Percentiles rank a stretch among this genome's conserved stretches.
phyloP scores from a whole-genome alignment of 2,329 filamentous ascomycete genomes.

The Drechslerella dactyloides region DNA sequence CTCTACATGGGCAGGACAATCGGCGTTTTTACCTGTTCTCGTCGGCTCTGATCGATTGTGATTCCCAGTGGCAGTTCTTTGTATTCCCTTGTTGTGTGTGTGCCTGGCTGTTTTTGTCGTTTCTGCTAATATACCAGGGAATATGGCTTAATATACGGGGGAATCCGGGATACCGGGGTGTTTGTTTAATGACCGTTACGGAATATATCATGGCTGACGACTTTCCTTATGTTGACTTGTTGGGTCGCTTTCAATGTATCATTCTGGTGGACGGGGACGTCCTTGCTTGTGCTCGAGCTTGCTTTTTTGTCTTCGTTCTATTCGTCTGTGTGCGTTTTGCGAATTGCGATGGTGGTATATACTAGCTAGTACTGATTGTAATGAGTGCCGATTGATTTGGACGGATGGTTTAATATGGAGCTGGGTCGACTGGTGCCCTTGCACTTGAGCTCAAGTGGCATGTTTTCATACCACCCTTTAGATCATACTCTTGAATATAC shows the following conservation, averaged over 20 bases:
- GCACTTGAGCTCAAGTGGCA: background rate
- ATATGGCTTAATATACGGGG: slow-evolving; percentile 9
- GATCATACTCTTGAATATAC: background rate
- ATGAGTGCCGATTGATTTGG: background rate
- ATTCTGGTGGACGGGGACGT: no score
- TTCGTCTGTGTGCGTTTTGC: background rate
- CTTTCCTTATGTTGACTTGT: slow-evolving; percentile 25
- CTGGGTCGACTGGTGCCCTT: background rate
- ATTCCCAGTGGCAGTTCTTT: slow-evolving; percentile 14
- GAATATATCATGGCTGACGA: slow-evolving; percentile 39
- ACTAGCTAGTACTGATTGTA: background rate
- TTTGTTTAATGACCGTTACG: slow-evolving; percentile 46
- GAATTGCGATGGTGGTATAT: background rate
- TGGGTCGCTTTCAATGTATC: slow-evolving; percentile 14
- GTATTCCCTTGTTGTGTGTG: background rate
- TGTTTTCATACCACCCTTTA: slow-evolving; percentile 2
- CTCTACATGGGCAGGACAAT: slow-evolving; percentile 29
- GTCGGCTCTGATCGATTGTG: slow-evolving; percentile 14
- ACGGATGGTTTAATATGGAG: background rate
- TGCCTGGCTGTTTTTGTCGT: slow-evolving; percentile 24
- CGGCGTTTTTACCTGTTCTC: slow-evolving; percentile 34
- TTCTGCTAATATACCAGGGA: slow-evolving; percentile 31
- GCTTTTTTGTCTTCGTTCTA: background rate
- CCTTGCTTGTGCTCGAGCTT: background rate
- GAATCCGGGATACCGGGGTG: slow-evolving; percentile 28